phyloP scores from a whole-genome alignment of 2,329 filamentous ascomycete genomes.

The Ascochyta lentis region DNA sequence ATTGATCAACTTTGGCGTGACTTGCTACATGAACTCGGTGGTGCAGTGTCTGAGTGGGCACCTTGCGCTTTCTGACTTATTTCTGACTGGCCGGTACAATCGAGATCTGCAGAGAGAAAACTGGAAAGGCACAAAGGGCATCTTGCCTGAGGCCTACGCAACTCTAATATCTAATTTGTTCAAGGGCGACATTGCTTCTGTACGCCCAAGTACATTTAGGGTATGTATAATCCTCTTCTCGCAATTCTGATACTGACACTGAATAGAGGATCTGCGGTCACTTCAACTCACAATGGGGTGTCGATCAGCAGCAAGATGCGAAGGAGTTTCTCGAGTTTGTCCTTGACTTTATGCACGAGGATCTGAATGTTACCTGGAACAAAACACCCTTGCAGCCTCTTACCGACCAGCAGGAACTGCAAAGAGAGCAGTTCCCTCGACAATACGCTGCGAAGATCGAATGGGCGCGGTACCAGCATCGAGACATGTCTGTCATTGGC shows the following conservation, averaged over 20 bases:
- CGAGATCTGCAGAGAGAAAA: slow-evolving; percentile 64
- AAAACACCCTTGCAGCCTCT: slow-evolving; percentile 64
- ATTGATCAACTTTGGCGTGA: slow-evolving; percentile 79
- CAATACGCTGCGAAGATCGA: slow-evolving; percentile 73
- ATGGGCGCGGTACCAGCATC: slow-evolving; percentile 74
- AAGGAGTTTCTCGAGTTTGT: slow-evolving; percentile 89
- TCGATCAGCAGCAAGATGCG: slow-evolving; percentile 83
- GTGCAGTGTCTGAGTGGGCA: slow-evolving; percentile 84
- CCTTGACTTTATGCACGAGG: slow-evolving; percentile 81
- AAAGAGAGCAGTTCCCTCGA: slow-evolving; percentile 65
- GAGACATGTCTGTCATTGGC: slow-evolving; percentile 78
- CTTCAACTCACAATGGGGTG: slow-evolving; percentile 72
- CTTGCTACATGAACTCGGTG: slow-evolving; percentile 92
- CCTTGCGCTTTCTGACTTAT: slow-evolving; percentile 66
- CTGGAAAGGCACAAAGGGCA: slow-evolving; percentile 71
- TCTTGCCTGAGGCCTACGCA: slow-evolving; percentile 67
- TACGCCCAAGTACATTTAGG: slow-evolving; percentile 56
- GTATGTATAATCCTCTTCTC: slow-evolving; percentile 29
- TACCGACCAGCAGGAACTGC: slow-evolving; percentile 65
- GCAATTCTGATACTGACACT: slow-evolving; percentile 22
- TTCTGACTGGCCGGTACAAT: slow-evolving; percentile 67
- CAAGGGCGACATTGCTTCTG: slow-evolving; percentile 62
- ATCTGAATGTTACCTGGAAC: slow-evolving; percentile 76
- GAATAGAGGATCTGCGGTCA: slow-evolving; percentile 65
- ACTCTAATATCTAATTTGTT: slow-evolving; percentile 67